phyloP scores from a whole-genome alignment of 306 rosid species.

The Lathyrus aphaca region DNA sequence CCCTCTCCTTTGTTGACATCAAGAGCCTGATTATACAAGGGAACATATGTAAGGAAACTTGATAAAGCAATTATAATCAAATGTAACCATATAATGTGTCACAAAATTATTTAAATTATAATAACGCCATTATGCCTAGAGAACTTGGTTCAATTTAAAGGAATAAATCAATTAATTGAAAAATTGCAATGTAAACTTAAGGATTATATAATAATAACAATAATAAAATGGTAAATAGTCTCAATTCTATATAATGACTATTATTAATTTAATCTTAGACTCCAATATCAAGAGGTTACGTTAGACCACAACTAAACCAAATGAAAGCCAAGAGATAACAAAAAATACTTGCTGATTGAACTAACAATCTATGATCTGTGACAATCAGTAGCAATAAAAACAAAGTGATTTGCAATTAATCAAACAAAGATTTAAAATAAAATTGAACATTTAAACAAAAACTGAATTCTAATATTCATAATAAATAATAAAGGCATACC shows the following conservation, averaged over 20 bases:
- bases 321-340: background rate
- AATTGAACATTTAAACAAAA: background rate
- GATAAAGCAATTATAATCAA: slow-evolving; percentile 4
- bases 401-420: slow-evolving; percentile 12
- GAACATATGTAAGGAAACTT: slow-evolving; percentile 24
- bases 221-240: slow-evolving; percentile 5
- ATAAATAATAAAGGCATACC: slow-evolving; percentile 48
- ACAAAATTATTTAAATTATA: no score
- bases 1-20: slow-evolving; percentile 49
- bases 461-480: background rate
- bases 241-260: background rate
- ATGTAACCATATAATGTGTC: slow-evolving; percentile 2
- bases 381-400: background rate
- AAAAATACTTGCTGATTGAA: background rate
- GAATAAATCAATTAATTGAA: background rate
- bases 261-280: background rate
- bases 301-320: background rate
- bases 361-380: background rate
- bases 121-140: background rate
- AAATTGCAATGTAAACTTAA: no score
- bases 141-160: background rate
- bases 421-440: slow-evolving; percentile 11
- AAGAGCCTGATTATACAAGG: slow-evolving; percentile 34
- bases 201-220: background rate
- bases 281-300: background rate